These are phyloP conservation scores for Trichoderma afroharzianum DNA, from an alignment of 2,329 filamentous ascomycete genomes.

Conservation along the genomic window DNA sequence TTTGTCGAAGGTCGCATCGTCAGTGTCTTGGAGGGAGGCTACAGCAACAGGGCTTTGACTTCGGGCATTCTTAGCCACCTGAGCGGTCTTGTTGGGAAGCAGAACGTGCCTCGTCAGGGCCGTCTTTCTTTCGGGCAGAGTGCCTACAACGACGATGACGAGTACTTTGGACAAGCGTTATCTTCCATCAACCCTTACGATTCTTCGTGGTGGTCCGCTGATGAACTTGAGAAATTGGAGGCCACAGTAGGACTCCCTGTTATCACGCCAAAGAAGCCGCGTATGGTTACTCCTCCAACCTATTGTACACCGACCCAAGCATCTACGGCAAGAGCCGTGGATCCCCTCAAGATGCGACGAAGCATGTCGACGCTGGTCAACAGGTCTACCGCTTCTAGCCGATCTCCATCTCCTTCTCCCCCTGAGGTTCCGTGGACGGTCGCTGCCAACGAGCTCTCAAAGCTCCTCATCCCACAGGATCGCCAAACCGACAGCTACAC, in stretches of 20 bases:
- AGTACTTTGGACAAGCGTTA: slow-evolving; percentile 16
- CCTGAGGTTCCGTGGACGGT: slow-evolving; percentile 83
- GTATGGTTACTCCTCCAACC: slow-evolving; percentile 59
- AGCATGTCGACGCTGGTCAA: slow-evolving; percentile 53
- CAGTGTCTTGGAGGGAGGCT: slow-evolving; percentile 93
- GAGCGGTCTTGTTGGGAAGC: slow-evolving; percentile 68
- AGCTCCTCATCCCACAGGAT: slow-evolving; percentile 72
- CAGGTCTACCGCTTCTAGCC: slow-evolving; percentile 21
- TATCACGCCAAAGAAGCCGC: slow-evolving; percentile 50
- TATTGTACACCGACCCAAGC: slow-evolving; percentile 87
- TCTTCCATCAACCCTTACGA: slow-evolving; percentile 52
- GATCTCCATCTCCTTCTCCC: slow-evolving; percentile 62
- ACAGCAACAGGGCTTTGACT: slow-evolving; percentile 84
- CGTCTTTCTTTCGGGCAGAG: slow-evolving; percentile 25
- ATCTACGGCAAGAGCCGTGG: slow-evolving; percentile 74
- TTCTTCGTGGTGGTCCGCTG: slow-evolving; percentile 65
- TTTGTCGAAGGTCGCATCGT: slow-evolving; percentile 80
- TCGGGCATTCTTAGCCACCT: slow-evolving; percentile 90
- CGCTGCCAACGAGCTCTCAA: slow-evolving; percentile 78
- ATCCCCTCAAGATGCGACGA: slow-evolving; percentile 62
- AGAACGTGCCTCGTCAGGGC: slow-evolving; percentile 23
- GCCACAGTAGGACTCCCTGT: slow-evolving; percentile 48
- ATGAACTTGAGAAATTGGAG: slow-evolving; percentile 68
- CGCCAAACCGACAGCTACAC: slow-evolving; percentile 73
- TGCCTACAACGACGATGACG: slow-evolving; percentile 33